Conservation (phyloP, 2,329 filamentous ascomycete genomes). For the Eutypella sp. region DNA sequence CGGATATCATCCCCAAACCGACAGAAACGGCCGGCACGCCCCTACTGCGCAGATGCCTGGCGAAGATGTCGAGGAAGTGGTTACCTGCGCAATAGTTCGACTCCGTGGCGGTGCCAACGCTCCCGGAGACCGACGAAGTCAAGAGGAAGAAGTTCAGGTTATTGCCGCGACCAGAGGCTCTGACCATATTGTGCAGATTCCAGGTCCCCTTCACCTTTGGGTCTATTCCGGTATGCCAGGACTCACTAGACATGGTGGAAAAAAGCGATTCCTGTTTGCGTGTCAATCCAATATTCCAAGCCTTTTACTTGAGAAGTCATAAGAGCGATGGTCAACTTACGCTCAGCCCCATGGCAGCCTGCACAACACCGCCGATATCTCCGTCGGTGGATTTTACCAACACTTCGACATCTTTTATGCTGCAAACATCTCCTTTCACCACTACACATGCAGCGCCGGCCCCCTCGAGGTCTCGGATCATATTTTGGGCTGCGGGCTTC, state of each 20-base stretch:
- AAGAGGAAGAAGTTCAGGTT: not conserved
- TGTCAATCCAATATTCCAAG: not conserved
- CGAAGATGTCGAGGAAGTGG: constrained; percentile 30
- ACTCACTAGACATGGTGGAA: not conserved
- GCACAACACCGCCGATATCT: not conserved
- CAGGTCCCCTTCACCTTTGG: not conserved
- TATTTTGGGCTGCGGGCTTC: not conserved
- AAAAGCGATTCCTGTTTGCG: not conserved
- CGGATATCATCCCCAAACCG: constrained; percentile 29
- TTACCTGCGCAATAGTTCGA: constrained; percentile 30
- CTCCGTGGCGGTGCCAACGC: constrained; percentile 25
- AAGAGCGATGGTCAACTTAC: not conserved
- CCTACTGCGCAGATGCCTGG: constrained; percentile 19
- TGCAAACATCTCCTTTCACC: not conserved
- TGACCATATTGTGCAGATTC: not conserved
- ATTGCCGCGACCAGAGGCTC: not conserved
- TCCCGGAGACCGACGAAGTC: constrained; percentile 16
- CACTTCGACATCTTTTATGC: not conserved
- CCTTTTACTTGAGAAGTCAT: not conserved
- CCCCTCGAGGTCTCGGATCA: constrained; percentile 13
- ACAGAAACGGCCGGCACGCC: constrained; percentile 25
- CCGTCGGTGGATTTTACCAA: not conserved
- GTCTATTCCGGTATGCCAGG: not conserved
- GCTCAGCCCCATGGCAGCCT: not conserved
- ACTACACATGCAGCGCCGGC: constrained; percentile 6